phyloP scores from a whole-genome alignment of 345 rosid species.

The Excoecaria cochinchinensis region DNA sequence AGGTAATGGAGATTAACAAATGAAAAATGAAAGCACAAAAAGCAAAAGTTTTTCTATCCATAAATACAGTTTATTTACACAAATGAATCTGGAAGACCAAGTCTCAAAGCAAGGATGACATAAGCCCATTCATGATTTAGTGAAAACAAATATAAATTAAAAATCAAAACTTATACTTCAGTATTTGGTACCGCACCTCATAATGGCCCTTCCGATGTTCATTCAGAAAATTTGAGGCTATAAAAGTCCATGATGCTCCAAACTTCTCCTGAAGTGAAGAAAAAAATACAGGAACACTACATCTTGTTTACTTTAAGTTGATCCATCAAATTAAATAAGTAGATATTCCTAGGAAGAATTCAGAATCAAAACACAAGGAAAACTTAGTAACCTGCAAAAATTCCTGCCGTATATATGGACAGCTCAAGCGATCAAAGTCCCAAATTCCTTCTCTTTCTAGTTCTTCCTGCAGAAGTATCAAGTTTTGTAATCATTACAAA shows the following conservation, averaged over 20 bases:
- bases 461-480: constrained; percentile 67
- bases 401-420: constrained; percentile 66
- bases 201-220: constrained; percentile 65
- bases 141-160: constrained; percentile 3
- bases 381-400: constrained; percentile 61
- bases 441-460: constrained; percentile 92
- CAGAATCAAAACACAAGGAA: constrained; percentile 18
- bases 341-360: constrained; percentile 13
- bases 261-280: constrained; percentile 64
- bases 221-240: constrained; percentile 65
- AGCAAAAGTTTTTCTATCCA: not conserved
- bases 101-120: not conserved
- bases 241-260: constrained; percentile 78
- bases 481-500: constrained; percentile 1
- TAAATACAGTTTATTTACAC: not conserved
- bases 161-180: constrained; percentile 8
- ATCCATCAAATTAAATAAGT: constrained; percentile 13
- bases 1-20: not conserved
- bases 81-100: not conserved
- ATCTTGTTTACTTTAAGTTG: constrained; percentile 8
- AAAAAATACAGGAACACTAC: not conserved
- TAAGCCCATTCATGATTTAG: not conserved
- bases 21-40: not conserved
- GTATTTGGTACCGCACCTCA: constrained; percentile 46
- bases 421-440: constrained; percentile 84